Conservation (phyloP, 148 eudicot genomes). For the Drosera capensis region DNA sequence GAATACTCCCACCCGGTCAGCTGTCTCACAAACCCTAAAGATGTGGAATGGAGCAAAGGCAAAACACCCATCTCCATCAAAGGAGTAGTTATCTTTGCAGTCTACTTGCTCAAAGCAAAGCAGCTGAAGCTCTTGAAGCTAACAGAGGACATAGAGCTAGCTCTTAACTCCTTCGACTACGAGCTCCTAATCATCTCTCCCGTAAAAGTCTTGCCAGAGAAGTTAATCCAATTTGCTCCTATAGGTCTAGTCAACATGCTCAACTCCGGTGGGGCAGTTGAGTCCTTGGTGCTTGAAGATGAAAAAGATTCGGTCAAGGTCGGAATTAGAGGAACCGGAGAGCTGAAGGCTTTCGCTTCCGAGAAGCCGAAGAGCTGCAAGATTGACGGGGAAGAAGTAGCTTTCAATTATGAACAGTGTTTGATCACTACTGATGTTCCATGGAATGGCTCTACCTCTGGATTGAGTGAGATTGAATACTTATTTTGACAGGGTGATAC, state of each 20-base stretch:
- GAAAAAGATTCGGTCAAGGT: conserved; percentile 7
- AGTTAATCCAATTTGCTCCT: conserved; percentile 46
- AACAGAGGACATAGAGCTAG: conserved; percentile 22
- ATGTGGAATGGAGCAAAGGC: conserved; percentile 70
- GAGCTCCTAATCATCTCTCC: conserved; percentile 78
- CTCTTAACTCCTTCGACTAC: conserved; percentile 62
- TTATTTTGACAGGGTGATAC: too few species aligned
- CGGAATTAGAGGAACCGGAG: conserved; percentile 31
- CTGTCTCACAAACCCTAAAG: conserved; percentile 34
- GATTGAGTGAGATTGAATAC: too few species aligned
- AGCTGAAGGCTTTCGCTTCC: conserved; percentile 40
- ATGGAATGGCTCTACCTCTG: conserved; percentile 15
- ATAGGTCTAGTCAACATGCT: conserved; percentile 58
- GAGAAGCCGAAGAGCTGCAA: conserved; percentile 30
- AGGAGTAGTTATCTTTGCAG: conserved; percentile 30
- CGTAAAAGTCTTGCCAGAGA: conserved; percentile 14
- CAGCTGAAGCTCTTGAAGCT: conserved; percentile 35
- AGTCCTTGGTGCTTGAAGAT: conserved; percentile 25
- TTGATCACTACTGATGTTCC: conserved; percentile 36
- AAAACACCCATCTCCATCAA: conserved; percentile 27
- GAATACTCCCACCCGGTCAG: conserved; percentile 42
- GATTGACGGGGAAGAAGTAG: conserved; percentile 33
- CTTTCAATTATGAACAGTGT: conserved; percentile 19
- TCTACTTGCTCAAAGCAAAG: conserved; percentile 43
- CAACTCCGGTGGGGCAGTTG: conserved; percentile 51